Conservation (phyloP, 2,329 filamentous ascomycete genomes). For the Ascosphaera aggregata region DNA sequence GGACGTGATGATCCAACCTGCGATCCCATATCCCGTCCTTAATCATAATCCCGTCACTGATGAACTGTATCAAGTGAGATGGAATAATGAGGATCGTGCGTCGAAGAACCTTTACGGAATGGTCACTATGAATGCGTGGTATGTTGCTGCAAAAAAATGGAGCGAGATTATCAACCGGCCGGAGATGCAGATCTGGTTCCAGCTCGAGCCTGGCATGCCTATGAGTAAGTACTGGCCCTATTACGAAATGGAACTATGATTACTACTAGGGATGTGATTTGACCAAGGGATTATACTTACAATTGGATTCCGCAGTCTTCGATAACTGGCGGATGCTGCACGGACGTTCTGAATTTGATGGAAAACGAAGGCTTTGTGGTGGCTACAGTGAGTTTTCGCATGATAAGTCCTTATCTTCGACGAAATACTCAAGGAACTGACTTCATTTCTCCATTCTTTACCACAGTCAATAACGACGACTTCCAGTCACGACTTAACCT, state of each 20-base stretch:
- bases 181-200: slow-evolving; percentile 52
- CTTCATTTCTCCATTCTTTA: too few relatives aligned
- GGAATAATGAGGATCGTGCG: slow-evolving; percentile 84
- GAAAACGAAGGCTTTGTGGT: slow-evolving; percentile 69
- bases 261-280: slow-evolving; percentile 1
- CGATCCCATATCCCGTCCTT: slow-evolving; percentile 47
- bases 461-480: slow-evolving; percentile 52
- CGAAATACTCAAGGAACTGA: slow-evolving; percentile 3
- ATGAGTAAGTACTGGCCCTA: slow-evolving; percentile 34
- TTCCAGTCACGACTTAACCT: slow-evolving; percentile 54
- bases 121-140: slow-evolving; percentile 40
- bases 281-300: too few relatives aligned
- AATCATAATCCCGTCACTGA: slow-evolving; percentile 27
- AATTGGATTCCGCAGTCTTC: slow-evolving; percentile 38
- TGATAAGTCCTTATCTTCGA: background rate
- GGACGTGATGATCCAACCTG: slow-evolving; percentile 57
- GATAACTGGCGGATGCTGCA: slow-evolving; percentile 93
- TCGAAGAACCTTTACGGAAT: slow-evolving; percentile 33
- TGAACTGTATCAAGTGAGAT: slow-evolving; percentile 44
- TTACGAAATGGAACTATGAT: background rate
- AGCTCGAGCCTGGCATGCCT: slow-evolving; percentile 55
- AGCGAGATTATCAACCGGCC: slow-evolving; percentile 41
- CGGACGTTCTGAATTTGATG: slow-evolving; percentile 61
- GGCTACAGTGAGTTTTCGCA: slow-evolving; percentile 48
- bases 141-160: slow-evolving; percentile 54